Conservation (phyloP, 371 early-diverging fungal genomes). For the Circinella umbellata region DNA sequence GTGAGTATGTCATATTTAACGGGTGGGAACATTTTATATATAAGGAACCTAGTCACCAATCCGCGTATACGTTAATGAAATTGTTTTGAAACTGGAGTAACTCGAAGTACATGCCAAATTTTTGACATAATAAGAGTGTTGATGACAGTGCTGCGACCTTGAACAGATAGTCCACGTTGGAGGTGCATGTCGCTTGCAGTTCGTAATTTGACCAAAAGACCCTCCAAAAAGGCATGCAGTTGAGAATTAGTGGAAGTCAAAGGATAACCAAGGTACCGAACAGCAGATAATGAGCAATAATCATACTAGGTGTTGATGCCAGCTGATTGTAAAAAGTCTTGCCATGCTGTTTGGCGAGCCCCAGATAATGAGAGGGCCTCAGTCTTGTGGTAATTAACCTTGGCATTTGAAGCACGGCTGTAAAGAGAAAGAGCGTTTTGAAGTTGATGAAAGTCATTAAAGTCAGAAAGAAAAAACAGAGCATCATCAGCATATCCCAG, state of each 20-base stretch:
- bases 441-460: conserved; percentile 9
- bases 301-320: conserved; percentile 22
- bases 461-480: neutral
- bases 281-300: neutral
- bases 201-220: conserved; percentile 1
- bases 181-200: no score
- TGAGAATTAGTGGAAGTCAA: conserved; percentile 13
- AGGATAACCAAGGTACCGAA: conserved; percentile 30
- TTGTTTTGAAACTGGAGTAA: neutral
- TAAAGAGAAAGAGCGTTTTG: conserved; percentile 4
- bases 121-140: conserved; percentile 29
- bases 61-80: neutral
- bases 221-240: conserved; percentile 14
- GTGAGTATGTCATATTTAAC: no score
- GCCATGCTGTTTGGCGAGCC: neutral
- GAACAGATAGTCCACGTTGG: conserved; percentile 21
- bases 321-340: no score
- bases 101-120: conserved; percentile 32
- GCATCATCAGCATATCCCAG: conserved; percentile 21
- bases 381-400: conserved; percentile 25
- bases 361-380: conserved; percentile 26
- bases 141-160: conserved; percentile 20
- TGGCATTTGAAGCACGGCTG: conserved; percentile 22
- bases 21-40: conserved; percentile 13
- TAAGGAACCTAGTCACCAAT: conserved; percentile 4